Base-by-base conservation (phyloP, 2,329 filamentous ascomycete species). In the Colletotrichum camelliae region DNA sequence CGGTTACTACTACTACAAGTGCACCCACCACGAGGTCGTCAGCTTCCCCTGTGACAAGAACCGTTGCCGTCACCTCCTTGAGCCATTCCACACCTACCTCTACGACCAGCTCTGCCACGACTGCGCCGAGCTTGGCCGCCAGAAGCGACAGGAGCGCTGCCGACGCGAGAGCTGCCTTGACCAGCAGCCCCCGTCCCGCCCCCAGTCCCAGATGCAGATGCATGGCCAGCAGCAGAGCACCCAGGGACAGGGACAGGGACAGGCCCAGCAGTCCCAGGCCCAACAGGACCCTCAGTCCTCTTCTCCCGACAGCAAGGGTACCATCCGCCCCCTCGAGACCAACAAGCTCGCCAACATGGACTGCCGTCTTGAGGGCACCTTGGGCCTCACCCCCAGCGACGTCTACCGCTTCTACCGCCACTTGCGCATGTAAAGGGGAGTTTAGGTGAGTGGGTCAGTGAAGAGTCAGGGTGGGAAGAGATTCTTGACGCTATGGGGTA, bases 1-100 rank as follows among this genome's bases (percentile, higher is more conserved):
- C 15, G 77, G 78, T 52, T 76, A 52, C n/a, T 79, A 77, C 69
- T 71, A 31, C 39, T 79, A 78, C 69, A 64, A 64, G 33, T 79
- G 78, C 73, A 39, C 57, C 31, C 77, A 78, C 48, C 27, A 37
- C 13, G 72, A 78, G 65, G n/a, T 33, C 9, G 67, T 68, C n/a
- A 37, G 74, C 61, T 79, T 67, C 68, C 67, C 66, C 7, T 79
- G 77, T 37, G 33, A 18, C 21, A 29, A 43, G 5, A 10, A 27
- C 66, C 7, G 21, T 21, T 73, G 64, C 52, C 39, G 74, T 37
- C 64, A 62, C 29, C 35, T 31, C 13, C 29, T 52, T 5, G 65
- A 70, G 33, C 31, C 57, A 31, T 21, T 67, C 43, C 27, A 70
- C 12, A 73, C 72, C 15, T 24, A 4, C 4, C 77, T 79, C 24